A percentile compares a stretch with the other conserved stretches of the same genome.
Evolutionary conservation across 164 flowering plant species (phyloP).

Genomic region (Buxus sempervirens): DNA sequence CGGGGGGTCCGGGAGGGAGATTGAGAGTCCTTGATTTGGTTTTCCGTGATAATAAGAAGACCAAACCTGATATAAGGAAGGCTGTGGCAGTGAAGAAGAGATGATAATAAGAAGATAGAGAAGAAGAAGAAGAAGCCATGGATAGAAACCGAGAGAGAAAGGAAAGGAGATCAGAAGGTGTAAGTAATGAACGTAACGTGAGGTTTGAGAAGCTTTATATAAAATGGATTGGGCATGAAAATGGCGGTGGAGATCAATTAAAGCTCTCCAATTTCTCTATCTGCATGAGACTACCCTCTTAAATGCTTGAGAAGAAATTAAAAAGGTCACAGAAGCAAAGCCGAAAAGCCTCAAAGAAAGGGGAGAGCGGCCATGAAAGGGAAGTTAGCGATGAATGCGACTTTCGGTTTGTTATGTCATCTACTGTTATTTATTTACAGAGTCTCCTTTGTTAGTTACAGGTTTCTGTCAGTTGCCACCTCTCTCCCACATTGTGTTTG

Average conservation of each 20-base stretch:
- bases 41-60: constrained; percentile 29
- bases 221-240: constrained; percentile 20
- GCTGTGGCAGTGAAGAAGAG: constrained; percentile 36
- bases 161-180: neutral
- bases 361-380: too few relatives aligned
- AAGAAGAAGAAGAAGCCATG: constrained; percentile 17
- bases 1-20: constrained; percentile 90
- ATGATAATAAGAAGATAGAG: constrained; percentile 27
- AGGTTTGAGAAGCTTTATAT: constrained; percentile 2
- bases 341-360: too few relatives aligned
- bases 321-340: too few relatives aligned
- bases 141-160: neutral
- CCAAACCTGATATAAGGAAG: constrained; percentile 29
- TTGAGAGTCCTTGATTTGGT: constrained; percentile 27
- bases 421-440: too few relatives aligned
- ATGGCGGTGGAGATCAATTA: constrained; percentile 17
- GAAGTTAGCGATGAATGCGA: too few relatives aligned
- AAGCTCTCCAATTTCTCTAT: neutral
- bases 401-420: too few relatives aligned
- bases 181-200: neutral
- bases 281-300: neutral
- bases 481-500: too few relatives aligned
- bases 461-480: too few relatives aligned
- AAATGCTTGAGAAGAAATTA: too few relatives aligned
- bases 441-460: too few relatives aligned